phyloP scores from a whole-genome alignment of 108 stramenopile genomes.

The Mediolabrus comicus region DNA sequence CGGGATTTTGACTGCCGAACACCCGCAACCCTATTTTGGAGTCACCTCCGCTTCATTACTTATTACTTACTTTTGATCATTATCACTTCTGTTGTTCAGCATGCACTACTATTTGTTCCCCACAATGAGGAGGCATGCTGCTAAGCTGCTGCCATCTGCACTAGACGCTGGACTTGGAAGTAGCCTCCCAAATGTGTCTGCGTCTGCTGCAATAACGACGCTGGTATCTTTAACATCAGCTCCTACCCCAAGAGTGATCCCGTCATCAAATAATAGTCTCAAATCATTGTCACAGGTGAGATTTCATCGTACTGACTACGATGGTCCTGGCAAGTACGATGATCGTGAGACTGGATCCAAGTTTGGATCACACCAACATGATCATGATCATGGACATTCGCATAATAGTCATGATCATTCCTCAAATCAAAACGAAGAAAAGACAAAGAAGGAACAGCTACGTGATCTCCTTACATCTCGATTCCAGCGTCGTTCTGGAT shows the following conservation, averaged over 20 bases:
- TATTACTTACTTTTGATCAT: too few species aligned
- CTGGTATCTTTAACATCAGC: too few species aligned
- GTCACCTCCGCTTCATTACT: too few species aligned
- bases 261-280: neutral
- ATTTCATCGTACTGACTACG: constrained; percentile 39
- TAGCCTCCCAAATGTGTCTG: neutral
- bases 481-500: constrained; percentile 40
- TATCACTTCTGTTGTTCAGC: neutral
- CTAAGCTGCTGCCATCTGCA: neutral
- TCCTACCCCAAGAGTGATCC: neutral
- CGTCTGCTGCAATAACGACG: neutral
- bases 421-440: neutral
- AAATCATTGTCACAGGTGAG: constrained; percentile 13
- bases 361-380: constrained; percentile 28
- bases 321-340: constrained; percentile 39
- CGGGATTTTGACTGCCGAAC: too few species aligned
- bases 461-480: constrained; percentile 32
- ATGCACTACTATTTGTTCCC: neutral
- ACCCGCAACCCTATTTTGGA: too few species aligned
- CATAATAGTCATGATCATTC: constrained; percentile 34
- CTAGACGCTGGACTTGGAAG: neutral
- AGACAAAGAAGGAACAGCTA: constrained; percentile 16
- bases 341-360: constrained; percentile 42
- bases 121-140: neutral
- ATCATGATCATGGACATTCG: constrained; percentile 35